Base-by-base conservation (phyloP, 108 stramenopile genomes). In the Cylindrotheca closterium region DNA sequence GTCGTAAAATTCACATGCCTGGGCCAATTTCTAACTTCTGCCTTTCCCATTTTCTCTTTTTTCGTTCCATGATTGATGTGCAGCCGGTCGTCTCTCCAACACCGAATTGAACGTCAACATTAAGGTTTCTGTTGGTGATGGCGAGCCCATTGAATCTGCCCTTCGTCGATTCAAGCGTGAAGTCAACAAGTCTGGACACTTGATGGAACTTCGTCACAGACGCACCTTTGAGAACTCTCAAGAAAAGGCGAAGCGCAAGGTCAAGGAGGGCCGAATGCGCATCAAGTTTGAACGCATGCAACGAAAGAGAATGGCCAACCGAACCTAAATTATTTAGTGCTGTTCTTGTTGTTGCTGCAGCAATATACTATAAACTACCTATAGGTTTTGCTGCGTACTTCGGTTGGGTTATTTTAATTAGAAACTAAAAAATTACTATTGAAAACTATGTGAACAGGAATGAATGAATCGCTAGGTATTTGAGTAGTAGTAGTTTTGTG, bases 121-220 rank as follows among this genome's bases (percentile, higher is more conserved):
- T 77, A 79, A 88, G 71, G 63, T 88, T 0, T 60, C 71, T 42
- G 84, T 93, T 47, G 88, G 88, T 22, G 89, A 93, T 66, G 92
- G 92, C 10, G 92, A 93, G 67, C 87, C 92, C 53, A 90, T 94
- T 68, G 93, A 94, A 67, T 73, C 69, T 30, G 93, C 93, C 58
- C 60, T 94, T 50, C 93, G 93, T 58, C 84, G 93, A 28, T 94
- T 94, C 93, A 94, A 90, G 74, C 84, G 88, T 24, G 89, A 89
- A 63, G 88, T 94, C 25, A 93, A 85, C 90, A 91, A 93, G 64
- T 87, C 85, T 58, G 91, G 91, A 31, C 94, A 95, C 60, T 76
- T 95, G 70, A 91, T 91, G 79, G 91, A 92, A 58, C 79, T 95
- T 26, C 88, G 91, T 49, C 75, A 86, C 80, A 82, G 83, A 67